Evolutionary conservation across 768 basidiomycete genomes (phyloP).

Genomic region (Daedaleopsis sinensis): DNA sequence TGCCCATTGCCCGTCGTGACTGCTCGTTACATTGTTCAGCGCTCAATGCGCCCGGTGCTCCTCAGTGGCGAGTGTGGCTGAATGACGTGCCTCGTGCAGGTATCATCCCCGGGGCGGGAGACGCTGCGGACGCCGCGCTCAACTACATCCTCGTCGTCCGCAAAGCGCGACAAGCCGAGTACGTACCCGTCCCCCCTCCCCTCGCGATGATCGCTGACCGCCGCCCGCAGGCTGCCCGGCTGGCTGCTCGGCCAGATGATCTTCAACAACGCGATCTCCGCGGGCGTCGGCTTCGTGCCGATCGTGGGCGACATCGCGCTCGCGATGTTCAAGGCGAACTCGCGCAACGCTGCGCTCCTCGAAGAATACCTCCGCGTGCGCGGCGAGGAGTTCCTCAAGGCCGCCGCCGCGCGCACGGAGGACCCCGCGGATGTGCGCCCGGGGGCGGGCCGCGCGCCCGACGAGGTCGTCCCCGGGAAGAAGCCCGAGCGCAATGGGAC

Average conservation of each 20-base stretch:
- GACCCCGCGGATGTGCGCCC: slow-evolving; percentile 53
- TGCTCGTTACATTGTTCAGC: too few species aligned
- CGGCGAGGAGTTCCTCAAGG: slow-evolving; percentile 70
- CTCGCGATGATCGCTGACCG: not conserved
- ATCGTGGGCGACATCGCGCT: slow-evolving; percentile 75
- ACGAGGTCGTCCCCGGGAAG: slow-evolving; percentile 36
- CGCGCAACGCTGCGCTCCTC: slow-evolving; percentile 82
- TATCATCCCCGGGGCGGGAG: slow-evolving; percentile 71
- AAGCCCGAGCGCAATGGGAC: slow-evolving; percentile 13
- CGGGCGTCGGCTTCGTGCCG: slow-evolving; percentile 68
- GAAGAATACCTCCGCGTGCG: slow-evolving; percentile 84
- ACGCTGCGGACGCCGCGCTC: slow-evolving; percentile 60
- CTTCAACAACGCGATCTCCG: slow-evolving; percentile 72
- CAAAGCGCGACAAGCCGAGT: slow-evolving; percentile 75
- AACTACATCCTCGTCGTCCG: slow-evolving; percentile 79
- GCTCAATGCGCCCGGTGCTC: too few species aligned
- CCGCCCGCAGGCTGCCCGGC: slow-evolving; percentile 43
- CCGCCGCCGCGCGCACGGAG: slow-evolving; percentile 42
- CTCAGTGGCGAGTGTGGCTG: too few species aligned
- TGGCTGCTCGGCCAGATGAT: slow-evolving; percentile 80
- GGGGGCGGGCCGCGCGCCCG: slow-evolving; percentile 50
- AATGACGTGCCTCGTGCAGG: slow-evolving; percentile 38
- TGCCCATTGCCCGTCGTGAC: too few species aligned
- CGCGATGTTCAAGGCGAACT: slow-evolving; percentile 85
- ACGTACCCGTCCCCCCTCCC: slow-evolving; percentile 29